Evolutionary conservation across 495 filamentous ascomycete species (phyloP).

Genomic region (Antarctomyces pellizariae): DNA sequence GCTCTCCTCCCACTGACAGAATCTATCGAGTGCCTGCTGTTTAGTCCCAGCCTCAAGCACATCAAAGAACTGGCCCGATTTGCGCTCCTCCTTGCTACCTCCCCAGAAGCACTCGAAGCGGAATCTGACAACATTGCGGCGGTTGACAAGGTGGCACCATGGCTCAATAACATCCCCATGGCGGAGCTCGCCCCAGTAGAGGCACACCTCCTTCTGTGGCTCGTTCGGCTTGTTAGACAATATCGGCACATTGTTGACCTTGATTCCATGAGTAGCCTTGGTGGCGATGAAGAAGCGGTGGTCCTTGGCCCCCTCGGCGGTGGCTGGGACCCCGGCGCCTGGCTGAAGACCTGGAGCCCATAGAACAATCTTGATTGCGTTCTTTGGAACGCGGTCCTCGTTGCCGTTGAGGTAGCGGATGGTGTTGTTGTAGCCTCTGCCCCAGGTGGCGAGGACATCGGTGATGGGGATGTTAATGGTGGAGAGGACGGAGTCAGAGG

Average conservation of each 20-base stretch:
- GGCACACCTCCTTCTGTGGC: slow-evolving; percentile 18
- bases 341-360: slow-evolving; percentile 39
- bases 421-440: slow-evolving; percentile 37
- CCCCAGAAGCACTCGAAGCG: slow-evolving; percentile 30
- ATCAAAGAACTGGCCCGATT: slow-evolving; percentile 8
- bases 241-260: slow-evolving; percentile 42
- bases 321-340: slow-evolving; percentile 15
- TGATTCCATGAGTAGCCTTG: slow-evolving; percentile 43
- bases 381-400: slow-evolving; percentile 55
- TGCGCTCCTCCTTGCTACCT: slow-evolving; percentile 21
- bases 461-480: slow-evolving; percentile 38
- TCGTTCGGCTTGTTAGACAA: slow-evolving; percentile 22
- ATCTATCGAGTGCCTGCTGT: too few relatives aligned
- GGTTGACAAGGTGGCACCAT: slow-evolving; percentile 20
- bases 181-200: slow-evolving; percentile 41
- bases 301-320: slow-evolving; percentile 22
- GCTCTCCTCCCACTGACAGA: too few relatives aligned
- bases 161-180: slow-evolving; percentile 49
- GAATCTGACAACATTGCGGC: slow-evolving; percentile 22
- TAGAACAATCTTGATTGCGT: slow-evolving; percentile 54
- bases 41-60: too few relatives aligned
- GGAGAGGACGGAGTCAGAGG: slow-evolving; percentile 21
- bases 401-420: slow-evolving; percentile 28
- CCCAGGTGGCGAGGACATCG: slow-evolving; percentile 46
- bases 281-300: slow-evolving; percentile 53